A percentile compares a stretch with the other conserved stretches of the same genome.
Evolutionary conservation across 2,329 filamentous ascomycete species (phyloP).

Genomic region (Coniochaeta sp.): DNA sequence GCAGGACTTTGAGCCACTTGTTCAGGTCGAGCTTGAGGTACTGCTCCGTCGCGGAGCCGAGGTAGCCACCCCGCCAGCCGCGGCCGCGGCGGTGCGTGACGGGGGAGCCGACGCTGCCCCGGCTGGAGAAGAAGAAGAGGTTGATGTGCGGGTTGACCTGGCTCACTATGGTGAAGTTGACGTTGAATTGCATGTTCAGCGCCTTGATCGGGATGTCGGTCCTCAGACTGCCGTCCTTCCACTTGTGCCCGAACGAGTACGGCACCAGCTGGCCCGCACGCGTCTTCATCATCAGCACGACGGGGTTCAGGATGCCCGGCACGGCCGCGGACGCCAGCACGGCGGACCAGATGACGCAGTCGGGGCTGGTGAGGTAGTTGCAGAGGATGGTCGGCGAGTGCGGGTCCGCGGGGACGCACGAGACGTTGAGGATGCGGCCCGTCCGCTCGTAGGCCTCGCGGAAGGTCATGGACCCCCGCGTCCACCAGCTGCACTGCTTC

Average conservation of each 20-base stretch:
- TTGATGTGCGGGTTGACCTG: constrained; percentile 97
- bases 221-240: constrained; percentile 92
- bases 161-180: constrained; percentile 87
- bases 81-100: constrained; percentile 90
- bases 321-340: constrained; percentile 93
- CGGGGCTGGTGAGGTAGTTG: constrained; percentile 90
- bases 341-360: constrained; percentile 98
- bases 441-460: constrained; percentile 90
- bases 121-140: constrained; percentile 95
- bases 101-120: constrained; percentile 83
- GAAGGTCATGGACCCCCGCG: constrained; percentile 85
- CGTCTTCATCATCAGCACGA: constrained; percentile 87
- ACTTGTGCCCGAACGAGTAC: constrained; percentile 97
- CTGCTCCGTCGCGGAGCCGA: constrained; percentile 87
- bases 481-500: constrained; percentile 78
- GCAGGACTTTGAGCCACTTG: constrained; percentile 94
- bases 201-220: constrained; percentile 95
- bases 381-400: constrained; percentile 87
- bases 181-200: constrained; percentile 94
- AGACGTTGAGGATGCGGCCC: constrained; percentile 89
- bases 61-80: constrained; percentile 92
- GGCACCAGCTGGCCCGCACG: constrained; percentile 70
- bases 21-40: constrained; percentile 94
- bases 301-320: constrained; percentile 89
- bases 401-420: constrained; percentile 91